phyloP scores from a whole-genome alignment of 108 stramenopile species.

The Skeletonema marinoi region DNA sequence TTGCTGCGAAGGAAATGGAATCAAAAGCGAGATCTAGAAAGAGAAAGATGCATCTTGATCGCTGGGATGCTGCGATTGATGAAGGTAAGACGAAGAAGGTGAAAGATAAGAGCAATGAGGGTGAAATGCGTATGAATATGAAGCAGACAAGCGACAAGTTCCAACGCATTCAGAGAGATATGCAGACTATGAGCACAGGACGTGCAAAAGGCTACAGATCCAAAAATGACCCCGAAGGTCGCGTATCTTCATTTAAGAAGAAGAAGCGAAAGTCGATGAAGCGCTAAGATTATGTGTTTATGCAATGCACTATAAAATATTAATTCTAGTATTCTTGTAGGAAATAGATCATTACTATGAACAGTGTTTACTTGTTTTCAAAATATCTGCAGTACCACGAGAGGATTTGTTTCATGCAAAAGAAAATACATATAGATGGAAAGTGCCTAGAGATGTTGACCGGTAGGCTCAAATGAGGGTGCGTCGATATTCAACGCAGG shows the following conservation, averaged over 20 bases:
- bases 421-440: background rate
- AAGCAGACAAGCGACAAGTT: slow-evolving; percentile 55
- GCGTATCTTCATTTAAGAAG: slow-evolving; percentile 19
- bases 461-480: slow-evolving; percentile 22
- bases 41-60: slow-evolving; percentile 69
- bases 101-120: slow-evolving; percentile 19
- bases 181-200: slow-evolving; percentile 57
- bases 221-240: slow-evolving; percentile 1
- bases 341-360: background rate
- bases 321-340: background rate
- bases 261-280: slow-evolving; percentile 26
- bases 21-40: slow-evolving; percentile 58
- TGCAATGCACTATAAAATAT: background rate
- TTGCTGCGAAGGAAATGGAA: slow-evolving; percentile 42
- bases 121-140: slow-evolving; percentile 5
- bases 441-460: background rate
- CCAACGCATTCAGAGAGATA: slow-evolving; percentile 62
- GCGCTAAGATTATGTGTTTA: background rate
- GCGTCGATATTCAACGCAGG: slow-evolving; percentile 25
- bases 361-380: slow-evolving; percentile 2
- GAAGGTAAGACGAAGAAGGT: slow-evolving; percentile 65
- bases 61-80: slow-evolving; percentile 78
- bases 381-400: background rate
- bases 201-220: slow-evolving; percentile 49
- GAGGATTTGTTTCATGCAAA: background rate